Evolutionary conservation across 768 basidiomycete species (phyloP), one percentile per base, ranked within the genome.

Genomic region (Chalciporus chontae): DNA sequence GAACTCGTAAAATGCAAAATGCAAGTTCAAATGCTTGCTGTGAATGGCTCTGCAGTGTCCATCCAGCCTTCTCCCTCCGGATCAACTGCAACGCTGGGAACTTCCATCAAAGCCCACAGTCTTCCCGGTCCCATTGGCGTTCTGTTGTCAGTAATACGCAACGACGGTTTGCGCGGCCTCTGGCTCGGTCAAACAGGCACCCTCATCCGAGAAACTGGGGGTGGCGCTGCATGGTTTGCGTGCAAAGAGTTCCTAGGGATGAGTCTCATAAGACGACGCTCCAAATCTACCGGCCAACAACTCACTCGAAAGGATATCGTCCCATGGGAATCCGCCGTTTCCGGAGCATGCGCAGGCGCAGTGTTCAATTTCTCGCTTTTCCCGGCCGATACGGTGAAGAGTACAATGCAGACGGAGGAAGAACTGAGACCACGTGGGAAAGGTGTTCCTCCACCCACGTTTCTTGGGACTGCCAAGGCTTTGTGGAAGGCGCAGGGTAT

Each of bases 121-220:
- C 79, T 87, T 0, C 86, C 89, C 9, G 94, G 95, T 0, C 88
- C 91, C 0, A 67, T 90, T 40, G 71, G 79, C 2, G 78, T 96
- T 48, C 70, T 92, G 45, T 70, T 70, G 8, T 74, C 78, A 19
- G 79, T 87, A 41, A 59, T 96, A 11, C 79, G 79, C 36, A 71
- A 75, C 0, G 74, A 80, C 14, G 95, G 95, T 31, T 13, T 94
- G 4, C 77, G 81, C 13, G 94, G 94, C 5, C 80, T 98, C n/a
- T 98, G 95, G 95, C 78, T 95, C 6, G 95, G 95, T 2, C 95
- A 98, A 58, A 90, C 85, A 0, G 95, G 92, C 6, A 97, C 94
- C 0, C 73, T 97, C 53, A 80, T 98, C 26, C 88, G 95, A 18
- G 95, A 98, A 66, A 90, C 90, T 0, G 94, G 94, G 9, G 94